Evolutionary conservation across 371 early-diverging fungal species (phyloP).

Genomic region (Gilbertella persicaria): DNA sequence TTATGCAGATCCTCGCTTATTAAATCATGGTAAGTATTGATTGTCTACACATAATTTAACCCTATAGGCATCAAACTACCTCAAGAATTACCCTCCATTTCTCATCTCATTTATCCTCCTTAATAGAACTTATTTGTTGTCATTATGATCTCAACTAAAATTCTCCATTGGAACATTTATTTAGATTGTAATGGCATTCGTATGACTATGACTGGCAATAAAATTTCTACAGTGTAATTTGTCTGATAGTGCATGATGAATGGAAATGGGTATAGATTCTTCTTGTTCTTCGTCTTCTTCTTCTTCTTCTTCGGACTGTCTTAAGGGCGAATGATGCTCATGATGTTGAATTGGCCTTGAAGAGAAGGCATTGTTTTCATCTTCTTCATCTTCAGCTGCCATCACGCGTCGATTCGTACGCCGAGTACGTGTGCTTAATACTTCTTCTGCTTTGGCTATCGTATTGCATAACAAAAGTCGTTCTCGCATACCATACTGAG

Average conservation of each 20-base stretch:
- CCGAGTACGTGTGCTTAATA: constrained; percentile 36
- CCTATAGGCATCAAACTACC: too few relatives aligned
- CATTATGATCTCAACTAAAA: background rate
- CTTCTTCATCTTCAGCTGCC: constrained; percentile 49
- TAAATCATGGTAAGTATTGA: too few relatives aligned
- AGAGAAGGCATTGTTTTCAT: constrained; percentile 14
- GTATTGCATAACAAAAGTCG: constrained; percentile 40
- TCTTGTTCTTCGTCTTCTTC: constrained; percentile 15
- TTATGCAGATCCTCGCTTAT: too few relatives aligned
- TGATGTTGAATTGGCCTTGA: constrained; percentile 1
- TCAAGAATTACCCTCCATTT: background rate
- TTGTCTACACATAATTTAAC: too few relatives aligned
- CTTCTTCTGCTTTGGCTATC: constrained; percentile 43
- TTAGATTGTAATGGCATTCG: background rate
- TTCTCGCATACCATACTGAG: constrained; percentile 42
- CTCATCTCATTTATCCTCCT: background rate
- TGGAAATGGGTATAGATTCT: background rate
- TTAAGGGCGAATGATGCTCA: constrained; percentile 17
- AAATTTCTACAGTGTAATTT: background rate
- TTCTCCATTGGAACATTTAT: background rate
- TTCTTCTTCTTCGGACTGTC: constrained; percentile 8
- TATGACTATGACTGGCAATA: background rate
- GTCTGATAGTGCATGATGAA: background rate
- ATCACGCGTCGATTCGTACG: constrained; percentile 50
- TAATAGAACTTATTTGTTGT: background rate